Conservation (phyloP, 495 filamentous ascomycete genomes). For the Hypomontagnella monticulosa region DNA sequence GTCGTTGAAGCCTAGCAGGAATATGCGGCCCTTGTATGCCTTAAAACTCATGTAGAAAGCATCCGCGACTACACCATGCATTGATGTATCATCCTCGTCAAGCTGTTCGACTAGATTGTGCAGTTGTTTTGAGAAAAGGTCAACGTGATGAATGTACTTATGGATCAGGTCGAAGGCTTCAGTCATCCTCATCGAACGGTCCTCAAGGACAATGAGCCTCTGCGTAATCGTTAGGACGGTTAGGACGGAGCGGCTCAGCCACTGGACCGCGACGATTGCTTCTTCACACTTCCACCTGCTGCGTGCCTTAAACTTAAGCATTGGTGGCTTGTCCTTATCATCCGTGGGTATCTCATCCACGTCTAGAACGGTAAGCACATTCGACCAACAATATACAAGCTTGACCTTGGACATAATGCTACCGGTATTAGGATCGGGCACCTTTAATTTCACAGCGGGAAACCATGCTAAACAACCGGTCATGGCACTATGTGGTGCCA, state of each 20-base stretch:
- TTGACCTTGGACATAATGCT: conserved; percentile 76
- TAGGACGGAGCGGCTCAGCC: conserved; percentile 93
- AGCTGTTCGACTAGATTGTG: conserved; percentile 84
- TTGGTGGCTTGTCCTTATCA: conserved; percentile 74
- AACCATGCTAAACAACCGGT: conserved; percentile 97
- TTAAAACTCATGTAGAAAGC: conserved; percentile 98
- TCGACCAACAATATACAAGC: conserved; percentile 98
- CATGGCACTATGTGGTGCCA: conserved; percentile 87
- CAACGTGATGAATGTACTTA: conserved; percentile 90
- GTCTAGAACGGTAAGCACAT: conserved; percentile 90
- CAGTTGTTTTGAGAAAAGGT: conserved; percentile 86
- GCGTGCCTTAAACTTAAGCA: conserved; percentile 79
- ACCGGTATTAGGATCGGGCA: conserved; percentile 65
- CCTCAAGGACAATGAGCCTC: conserved; percentile 89
- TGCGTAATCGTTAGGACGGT: conserved; percentile 93
- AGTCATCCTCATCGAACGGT: conserved; percentile 84
- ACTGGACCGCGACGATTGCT: conserved; percentile 95
- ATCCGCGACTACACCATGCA: conserved; percentile 97
- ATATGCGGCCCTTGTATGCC: conserved; percentile 92
- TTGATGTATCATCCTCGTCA: conserved; percentile 85
- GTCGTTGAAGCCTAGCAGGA: conserved; percentile 90
- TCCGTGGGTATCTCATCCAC: conserved; percentile 77
- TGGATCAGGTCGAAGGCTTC: conserved; percentile 93
- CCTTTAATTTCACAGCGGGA: conserved; percentile 90
- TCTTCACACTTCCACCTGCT: conserved; percentile 95